Evolutionary conservation across 768 basidiomycete species (phyloP).

Genomic region (Xerocomus brunneocitrinus): DNA sequence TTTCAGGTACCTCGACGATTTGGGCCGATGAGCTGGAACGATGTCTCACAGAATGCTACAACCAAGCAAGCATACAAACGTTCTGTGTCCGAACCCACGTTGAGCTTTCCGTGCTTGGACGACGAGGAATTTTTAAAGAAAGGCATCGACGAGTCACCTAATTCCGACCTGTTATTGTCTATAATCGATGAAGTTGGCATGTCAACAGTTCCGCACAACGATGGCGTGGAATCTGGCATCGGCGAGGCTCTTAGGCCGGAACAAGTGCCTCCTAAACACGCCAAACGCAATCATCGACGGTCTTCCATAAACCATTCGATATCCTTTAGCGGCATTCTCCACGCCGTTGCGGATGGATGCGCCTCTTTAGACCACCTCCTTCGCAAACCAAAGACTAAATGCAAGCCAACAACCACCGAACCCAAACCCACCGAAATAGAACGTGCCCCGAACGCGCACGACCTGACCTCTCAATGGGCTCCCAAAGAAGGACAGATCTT

Average conservation of each 20-base stretch:
- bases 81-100: constrained; percentile 13
- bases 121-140: constrained; percentile 8
- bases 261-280: not conserved
- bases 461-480: constrained; percentile 24
- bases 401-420: not conserved
- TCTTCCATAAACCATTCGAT: constrained; percentile 14
- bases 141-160: constrained; percentile 5
- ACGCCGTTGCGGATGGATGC: constrained; percentile 12
- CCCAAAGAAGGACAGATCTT: constrained; percentile 33
- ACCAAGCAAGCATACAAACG: not conserved
- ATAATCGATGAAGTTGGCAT: constrained; percentile 9
- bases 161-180: constrained; percentile 11
- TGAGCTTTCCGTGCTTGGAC: not conserved
- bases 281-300: constrained; percentile 7
- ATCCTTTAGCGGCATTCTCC: constrained; percentile 13
- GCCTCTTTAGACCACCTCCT: constrained; percentile 17
- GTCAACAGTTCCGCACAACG: not conserved
- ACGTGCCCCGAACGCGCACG: not conserved
- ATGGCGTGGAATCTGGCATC: not conserved
- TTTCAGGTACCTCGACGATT: not conserved
- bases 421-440: not conserved
- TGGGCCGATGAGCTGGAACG: not conserved
- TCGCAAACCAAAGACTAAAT: constrained; percentile 12
- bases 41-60: not conserved
- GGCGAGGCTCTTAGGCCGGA: not conserved